Evolutionary conservation across 1,284 basidiomycete species (phyloP).

Genomic region (Cutaneotrichosporon sp.): DNA sequence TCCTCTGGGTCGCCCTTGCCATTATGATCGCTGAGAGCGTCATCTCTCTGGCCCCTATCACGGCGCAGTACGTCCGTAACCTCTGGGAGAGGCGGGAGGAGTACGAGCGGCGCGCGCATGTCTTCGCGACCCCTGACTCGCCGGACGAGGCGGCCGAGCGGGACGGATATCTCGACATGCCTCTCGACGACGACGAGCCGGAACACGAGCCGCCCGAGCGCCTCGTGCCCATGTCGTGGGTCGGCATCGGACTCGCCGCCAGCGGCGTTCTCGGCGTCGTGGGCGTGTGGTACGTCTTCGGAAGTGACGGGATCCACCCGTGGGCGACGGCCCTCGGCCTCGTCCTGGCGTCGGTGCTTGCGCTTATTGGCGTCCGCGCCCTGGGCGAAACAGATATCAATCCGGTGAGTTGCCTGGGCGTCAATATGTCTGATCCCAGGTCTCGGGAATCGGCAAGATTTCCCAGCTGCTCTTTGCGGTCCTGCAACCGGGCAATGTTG

Average conservation of each 20-base stretch:
- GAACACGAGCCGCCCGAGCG: constrained; percentile 75
- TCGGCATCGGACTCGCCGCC: constrained; percentile 60
- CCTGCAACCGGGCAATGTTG: constrained; percentile 87
- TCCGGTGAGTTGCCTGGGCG: constrained; percentile 53
- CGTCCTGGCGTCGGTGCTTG: constrained; percentile 72
- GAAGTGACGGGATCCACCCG: constrained; percentile 80
- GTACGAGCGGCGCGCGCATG: constrained; percentile 21
- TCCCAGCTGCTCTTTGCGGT: constrained; percentile 90
- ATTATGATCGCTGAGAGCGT: constrained; percentile 89
- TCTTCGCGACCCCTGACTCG: constrained; percentile 4
- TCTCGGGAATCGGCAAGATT: constrained; percentile 90
- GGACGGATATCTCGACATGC: constrained; percentile 35
- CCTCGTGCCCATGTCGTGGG: constrained; percentile 75
- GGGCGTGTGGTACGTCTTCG: constrained; percentile 82
- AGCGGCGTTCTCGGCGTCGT: constrained; percentile 68
- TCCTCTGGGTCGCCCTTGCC: constrained; percentile 88
- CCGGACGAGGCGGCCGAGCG: constrained; percentile 25
- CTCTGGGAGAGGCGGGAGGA: constrained; percentile 22
- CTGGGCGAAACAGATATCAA: constrained; percentile 90
- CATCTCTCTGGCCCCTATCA: constrained; percentile 72
- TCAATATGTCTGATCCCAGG: constrained; percentile 22
- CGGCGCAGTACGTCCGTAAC: constrained; percentile 33
- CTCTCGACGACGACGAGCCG: constrained; percentile 52
- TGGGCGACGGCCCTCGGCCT: constrained; percentile 89
- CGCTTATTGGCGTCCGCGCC: constrained; percentile 83